Evolutionary conservation across 148 eudicot genomes (phyloP), one percentile per base, ranked within the genome.

Genomic region (Diospyros kaki): DNA sequence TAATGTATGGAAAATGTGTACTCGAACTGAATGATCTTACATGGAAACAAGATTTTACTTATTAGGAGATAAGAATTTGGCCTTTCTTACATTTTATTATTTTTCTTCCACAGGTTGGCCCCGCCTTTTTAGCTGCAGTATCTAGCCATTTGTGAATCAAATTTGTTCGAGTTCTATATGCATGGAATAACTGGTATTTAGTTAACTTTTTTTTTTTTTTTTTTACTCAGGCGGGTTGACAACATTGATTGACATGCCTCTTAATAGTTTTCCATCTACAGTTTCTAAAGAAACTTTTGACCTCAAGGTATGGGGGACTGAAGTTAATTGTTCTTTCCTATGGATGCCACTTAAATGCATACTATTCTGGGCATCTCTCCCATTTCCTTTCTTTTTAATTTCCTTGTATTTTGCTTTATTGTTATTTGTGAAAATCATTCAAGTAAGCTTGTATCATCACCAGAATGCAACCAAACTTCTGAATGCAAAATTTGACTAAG

Each of bases 201-300:
- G 40, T 38, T 64, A 15, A 5, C 50, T 76, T 12, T 50, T 48
- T 73, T 28, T 28, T 28, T 28, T 28, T 28, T 28, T 28, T 28
- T 28, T 28, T 67, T 53, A 55, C 65, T 63, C 81, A 95, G 98
- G 98, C 64, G 99, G 99, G 60, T 79, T 95, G 85, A 95, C 99
- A 41, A 95, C 99, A 53, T 79, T 95, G 79, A 82, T 95, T 69
- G 99, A 95, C 84, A 95, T 95, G 99, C 99, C 99, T 71, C 88
- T 95, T 63, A 95, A 95, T 75, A 95, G 93, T 58, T 83, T 76
- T 65, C 99, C 99, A 41, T 91, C 99, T 40, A 95, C 99, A 4
- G 89, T 91, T 52, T 93, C 98, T 52, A 86, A 80, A 71, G 94
- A 93, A 86, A 86, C 93, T 74, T 88, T 95, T 59, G 73, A 87